These are phyloP conservation scores for Clavulina sp. DNA, from an alignment of 768 basidiomycete genomes.

Conservation along the genomic window DNA sequence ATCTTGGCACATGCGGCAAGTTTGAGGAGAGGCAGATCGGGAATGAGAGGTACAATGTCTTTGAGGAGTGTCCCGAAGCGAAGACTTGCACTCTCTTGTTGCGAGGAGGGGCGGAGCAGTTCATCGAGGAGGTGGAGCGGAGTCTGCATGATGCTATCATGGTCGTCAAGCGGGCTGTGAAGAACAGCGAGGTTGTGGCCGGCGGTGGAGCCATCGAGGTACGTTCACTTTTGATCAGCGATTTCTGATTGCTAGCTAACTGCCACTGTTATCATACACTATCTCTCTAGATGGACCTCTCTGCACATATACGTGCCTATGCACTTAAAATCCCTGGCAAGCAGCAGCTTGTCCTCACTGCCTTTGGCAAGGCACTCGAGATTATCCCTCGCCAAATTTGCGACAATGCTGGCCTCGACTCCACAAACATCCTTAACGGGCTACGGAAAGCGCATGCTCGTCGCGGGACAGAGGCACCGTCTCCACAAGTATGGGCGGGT, in stretches of 20 bases:
- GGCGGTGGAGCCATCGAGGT: constrained; percentile 97
- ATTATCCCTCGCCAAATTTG: constrained; percentile 97
- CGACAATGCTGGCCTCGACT: constrained; percentile 95
- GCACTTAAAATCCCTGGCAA: constrained; percentile 91
- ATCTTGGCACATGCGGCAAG: constrained; percentile 81
- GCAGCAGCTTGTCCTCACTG: constrained; percentile 81
- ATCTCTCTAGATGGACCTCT: constrained; percentile 72
- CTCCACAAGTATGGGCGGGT: constrained; percentile 69
- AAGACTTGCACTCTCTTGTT: constrained; percentile 92
- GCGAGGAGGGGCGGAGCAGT: constrained; percentile 94
- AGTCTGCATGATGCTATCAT: constrained; percentile 97
- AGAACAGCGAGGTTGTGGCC: constrained; percentile 90
- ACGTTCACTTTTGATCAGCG: constrained; percentile 10
- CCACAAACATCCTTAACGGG: constrained; percentile 93
- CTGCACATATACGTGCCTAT: constrained; percentile 80
- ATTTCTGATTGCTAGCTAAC: neutral
- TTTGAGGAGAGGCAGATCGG: constrained; percentile 96
- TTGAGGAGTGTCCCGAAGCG: constrained; percentile 81
- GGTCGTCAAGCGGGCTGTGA: constrained; percentile 97
- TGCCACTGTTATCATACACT: neutral
- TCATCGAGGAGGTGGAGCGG: constrained; percentile 95
- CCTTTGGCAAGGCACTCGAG: constrained; percentile 93
- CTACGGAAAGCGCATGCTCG: constrained; percentile 89
- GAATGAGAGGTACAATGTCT: constrained; percentile 90
- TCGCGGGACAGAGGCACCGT: too few species aligned